A percentile compares a stretch with the other conserved stretches of the same genome.
Evolutionary conservation across 1,284 basidiomycete genomes (phyloP).

Genomic region (Papiliotrema terrestris): DNA sequence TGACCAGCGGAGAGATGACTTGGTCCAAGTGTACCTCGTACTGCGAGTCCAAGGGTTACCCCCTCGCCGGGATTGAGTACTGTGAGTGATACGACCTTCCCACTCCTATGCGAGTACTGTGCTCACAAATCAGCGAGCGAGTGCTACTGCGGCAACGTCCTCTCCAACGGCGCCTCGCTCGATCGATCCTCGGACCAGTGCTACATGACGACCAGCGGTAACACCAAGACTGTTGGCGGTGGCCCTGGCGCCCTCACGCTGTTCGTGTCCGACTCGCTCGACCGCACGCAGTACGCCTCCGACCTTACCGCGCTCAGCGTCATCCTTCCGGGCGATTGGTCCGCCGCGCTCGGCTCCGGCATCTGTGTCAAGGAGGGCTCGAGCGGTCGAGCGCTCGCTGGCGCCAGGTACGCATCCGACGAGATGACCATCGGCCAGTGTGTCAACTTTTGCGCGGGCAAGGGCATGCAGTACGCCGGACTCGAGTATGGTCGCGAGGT

Average conservation of each 20-base stretch:
- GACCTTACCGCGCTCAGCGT: background rate
- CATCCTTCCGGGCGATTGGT: conserved; percentile 29
- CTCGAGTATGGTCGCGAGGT: conserved; percentile 14
- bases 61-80: conserved; percentile 28
- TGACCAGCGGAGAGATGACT: conserved; percentile 22
- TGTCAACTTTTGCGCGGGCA: conserved; percentile 15
- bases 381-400: conserved; percentile 28
- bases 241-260: background rate
- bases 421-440: conserved; percentile 32
- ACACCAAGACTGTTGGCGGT: background rate
- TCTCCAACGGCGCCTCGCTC: conserved; percentile 12
- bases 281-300: background rate
- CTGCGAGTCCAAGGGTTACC: conserved; percentile 29
- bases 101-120: conserved; percentile 16
- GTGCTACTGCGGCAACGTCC: conserved; percentile 17
- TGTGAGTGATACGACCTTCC: conserved; percentile 1
- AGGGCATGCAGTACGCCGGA: conserved; percentile 11
- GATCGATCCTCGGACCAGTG: background rate
- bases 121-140: conserved; percentile 4
- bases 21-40: conserved; percentile 21
- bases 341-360: conserved; percentile 14
- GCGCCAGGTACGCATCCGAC: conserved; percentile 8
- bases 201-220: background rate
- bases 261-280: background rate
- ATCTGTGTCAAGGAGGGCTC: conserved; percentile 34